Percentiles rank a stretch among this genome's conserved stretches.
Evolutionary conservation across 1,139 yeast genomes (phyloP).

Genomic region (Pichiaceae sp.): DNA sequence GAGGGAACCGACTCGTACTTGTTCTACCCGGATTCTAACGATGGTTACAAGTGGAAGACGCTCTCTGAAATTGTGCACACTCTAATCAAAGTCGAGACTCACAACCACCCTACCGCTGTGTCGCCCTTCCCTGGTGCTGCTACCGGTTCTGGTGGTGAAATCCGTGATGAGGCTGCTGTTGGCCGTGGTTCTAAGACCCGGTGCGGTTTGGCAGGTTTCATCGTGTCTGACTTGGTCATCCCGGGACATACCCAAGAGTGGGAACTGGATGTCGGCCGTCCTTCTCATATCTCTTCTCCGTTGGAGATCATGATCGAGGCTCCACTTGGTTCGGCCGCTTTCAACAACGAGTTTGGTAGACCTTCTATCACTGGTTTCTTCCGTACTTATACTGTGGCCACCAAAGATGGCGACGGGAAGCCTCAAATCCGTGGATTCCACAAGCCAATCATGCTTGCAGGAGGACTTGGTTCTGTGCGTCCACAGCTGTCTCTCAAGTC

Average conservation of each 20-base stretch:
- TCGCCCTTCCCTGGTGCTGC: slow-evolving; percentile 99
- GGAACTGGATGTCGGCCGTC: slow-evolving; percentile 87
- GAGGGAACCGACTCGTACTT: slow-evolving; percentile 73
- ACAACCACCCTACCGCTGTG: slow-evolving; percentile 98
- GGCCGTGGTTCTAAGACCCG: slow-evolving; percentile 97
- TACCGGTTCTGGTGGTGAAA: slow-evolving; percentile 99
- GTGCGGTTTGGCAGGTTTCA: slow-evolving; percentile 91
- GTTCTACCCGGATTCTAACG: slow-evolving; percentile 67
- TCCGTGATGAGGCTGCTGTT: slow-evolving; percentile 99
- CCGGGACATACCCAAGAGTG: slow-evolving; percentile 88
- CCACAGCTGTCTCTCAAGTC: slow-evolving; percentile 83
- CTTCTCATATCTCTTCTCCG: slow-evolving; percentile 86
- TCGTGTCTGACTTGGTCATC: slow-evolving; percentile 84
- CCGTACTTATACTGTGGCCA: slow-evolving; percentile 85
- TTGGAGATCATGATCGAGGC: slow-evolving; percentile 95
- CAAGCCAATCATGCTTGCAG: slow-evolving; percentile 98
- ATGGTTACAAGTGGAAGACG: slow-evolving; percentile 62
- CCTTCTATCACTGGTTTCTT: slow-evolving; percentile 97
- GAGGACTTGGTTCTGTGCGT: slow-evolving; percentile 96
- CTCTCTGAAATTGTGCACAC: slow-evolving; percentile 77
- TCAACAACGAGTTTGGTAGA: slow-evolving; percentile 97
- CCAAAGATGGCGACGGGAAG: slow-evolving; percentile 50
- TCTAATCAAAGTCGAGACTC: slow-evolving; percentile 94
- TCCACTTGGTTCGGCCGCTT: slow-evolving; percentile 96
- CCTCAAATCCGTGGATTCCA: slow-evolving; percentile 91